Evolutionary conservation across 306 rosid genomes (phyloP).

Genomic region (Morella rubra): DNA sequence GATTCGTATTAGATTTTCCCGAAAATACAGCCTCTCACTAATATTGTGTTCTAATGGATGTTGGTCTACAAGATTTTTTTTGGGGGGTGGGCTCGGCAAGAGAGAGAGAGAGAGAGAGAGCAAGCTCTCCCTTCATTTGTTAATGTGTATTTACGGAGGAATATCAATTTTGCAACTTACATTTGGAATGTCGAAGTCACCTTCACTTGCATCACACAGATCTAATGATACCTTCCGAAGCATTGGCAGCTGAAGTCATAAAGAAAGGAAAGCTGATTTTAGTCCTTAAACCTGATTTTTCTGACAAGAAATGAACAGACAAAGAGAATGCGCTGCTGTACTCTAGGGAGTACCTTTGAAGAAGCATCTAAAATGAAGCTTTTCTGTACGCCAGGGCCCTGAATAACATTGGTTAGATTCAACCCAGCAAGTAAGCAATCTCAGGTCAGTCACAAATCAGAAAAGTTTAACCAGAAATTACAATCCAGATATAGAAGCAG

Average conservation of each 20-base stretch:
- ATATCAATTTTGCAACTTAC: slow-evolving; percentile 44
- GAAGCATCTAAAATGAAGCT: slow-evolving; percentile 56
- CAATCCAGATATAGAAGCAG: neutral
- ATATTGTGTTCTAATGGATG: neutral
- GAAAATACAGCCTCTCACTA: neutral
- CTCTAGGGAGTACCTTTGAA: slow-evolving; percentile 48
- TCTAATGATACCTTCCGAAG: slow-evolving; percentile 73
- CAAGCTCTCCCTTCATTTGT: neutral
- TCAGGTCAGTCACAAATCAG: neutral
- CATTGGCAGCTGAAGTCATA: slow-evolving; percentile 54
- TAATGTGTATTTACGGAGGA: neutral
- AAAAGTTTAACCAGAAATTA: neutral
- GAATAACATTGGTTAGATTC: slow-evolving; percentile 22
- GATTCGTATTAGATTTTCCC: neutral
- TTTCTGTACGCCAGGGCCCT: slow-evolving; percentile 67
- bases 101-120: neutral
- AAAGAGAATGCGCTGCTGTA: neutral
- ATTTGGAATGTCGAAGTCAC: slow-evolving; percentile 64
- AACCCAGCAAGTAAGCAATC: neutral
- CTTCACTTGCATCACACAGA: slow-evolving; percentile 74
- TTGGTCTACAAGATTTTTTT: no score
- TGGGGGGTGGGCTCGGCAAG: neutral
- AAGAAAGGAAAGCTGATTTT: slow-evolving; percentile 16
- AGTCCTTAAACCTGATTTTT: slow-evolving; percentile 19
- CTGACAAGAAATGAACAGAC: neutral